Conservation (phyloP, 2,329 filamentous ascomycete species). For the Cercospora sp. region DNA sequence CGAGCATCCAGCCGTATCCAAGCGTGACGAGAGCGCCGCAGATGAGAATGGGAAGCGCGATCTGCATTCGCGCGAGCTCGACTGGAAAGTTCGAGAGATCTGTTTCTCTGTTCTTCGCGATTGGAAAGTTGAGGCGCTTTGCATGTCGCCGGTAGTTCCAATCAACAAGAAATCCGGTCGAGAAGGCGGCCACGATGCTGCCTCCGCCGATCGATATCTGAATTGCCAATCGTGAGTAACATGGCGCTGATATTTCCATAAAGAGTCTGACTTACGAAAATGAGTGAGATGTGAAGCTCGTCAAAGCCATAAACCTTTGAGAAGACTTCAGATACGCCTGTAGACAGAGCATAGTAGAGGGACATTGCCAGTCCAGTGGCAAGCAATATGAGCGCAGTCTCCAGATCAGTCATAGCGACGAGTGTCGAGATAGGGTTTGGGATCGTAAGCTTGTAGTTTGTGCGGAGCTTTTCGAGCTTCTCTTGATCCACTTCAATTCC, state of each 20-base stretch:
- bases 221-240: not conserved
- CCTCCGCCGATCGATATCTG: constrained; percentile 45
- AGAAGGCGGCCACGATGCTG: constrained; percentile 42
- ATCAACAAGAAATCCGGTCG: constrained; percentile 46
- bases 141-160: constrained; percentile 46
- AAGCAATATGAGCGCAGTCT: constrained; percentile 42
- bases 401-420: constrained; percentile 34
- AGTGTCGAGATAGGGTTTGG: constrained; percentile 36
- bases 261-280: constrained; percentile 17
- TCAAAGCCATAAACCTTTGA: constrained; percentile 42
- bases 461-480: constrained; percentile 26
- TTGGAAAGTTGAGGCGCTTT: constrained; percentile 35
- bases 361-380: constrained; percentile 43
- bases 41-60: constrained; percentile 43
- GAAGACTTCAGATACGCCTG: constrained; percentile 43
- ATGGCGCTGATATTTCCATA: not conserved
- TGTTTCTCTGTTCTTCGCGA: constrained; percentile 39
- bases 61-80: constrained; percentile 46
- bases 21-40: constrained; percentile 38
- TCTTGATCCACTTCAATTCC: constrained; percentile 28
- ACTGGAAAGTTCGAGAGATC: constrained; percentile 47
- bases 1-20: constrained; percentile 46
- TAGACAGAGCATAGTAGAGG: constrained; percentile 46
- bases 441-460: constrained; percentile 30
- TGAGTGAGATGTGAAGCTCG: constrained; percentile 45